phyloP scores from a whole-genome alignment of 805 yeast species.

The Yarrowia alimentaria region DNA sequence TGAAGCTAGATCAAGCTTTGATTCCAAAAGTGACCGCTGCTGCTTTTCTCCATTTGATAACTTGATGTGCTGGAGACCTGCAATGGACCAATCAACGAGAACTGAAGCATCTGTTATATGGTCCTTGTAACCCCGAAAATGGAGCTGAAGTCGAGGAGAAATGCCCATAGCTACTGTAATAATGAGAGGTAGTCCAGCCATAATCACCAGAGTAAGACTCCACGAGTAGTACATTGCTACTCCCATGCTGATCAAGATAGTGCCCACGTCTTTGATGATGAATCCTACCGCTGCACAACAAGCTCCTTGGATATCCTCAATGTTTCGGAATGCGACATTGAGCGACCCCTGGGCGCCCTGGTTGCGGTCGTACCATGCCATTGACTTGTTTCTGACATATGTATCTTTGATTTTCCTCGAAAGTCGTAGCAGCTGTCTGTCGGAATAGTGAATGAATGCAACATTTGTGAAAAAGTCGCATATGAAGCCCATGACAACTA shows the following conservation, averaged over 20 bases:
- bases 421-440: slow-evolving; percentile 54
- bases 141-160: slow-evolving; percentile 51
- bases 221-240: slow-evolving; percentile 78
- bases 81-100: slow-evolving; percentile 67
- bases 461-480: slow-evolving; percentile 48
- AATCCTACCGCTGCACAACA: slow-evolving; percentile 65
- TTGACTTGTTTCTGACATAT: slow-evolving; percentile 47
- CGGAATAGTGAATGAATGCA: slow-evolving; percentile 72
- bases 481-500: slow-evolving; percentile 49
- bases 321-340: slow-evolving; percentile 58
- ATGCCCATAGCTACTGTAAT: slow-evolving; percentile 49
- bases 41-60: slow-evolving; percentile 53
- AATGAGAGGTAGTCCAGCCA: slow-evolving; percentile 73
- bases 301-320: slow-evolving; percentile 70
- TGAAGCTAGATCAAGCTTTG: slow-evolving; percentile 39
- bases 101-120: slow-evolving; percentile 57
- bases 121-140: slow-evolving; percentile 57
- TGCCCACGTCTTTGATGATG: slow-evolving; percentile 51
- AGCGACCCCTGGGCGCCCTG: slow-evolving; percentile 60
- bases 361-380: slow-evolving; percentile 64
- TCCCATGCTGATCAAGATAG: slow-evolving; percentile 50
- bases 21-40: slow-evolving; percentile 51
- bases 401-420: slow-evolving; percentile 50
- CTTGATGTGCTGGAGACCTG: slow-evolving; percentile 59
- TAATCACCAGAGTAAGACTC: slow-evolving; percentile 76